phyloP scores from a whole-genome alignment of 768 basidiomycete species.

The Phaeotremella skinneri region DNA sequence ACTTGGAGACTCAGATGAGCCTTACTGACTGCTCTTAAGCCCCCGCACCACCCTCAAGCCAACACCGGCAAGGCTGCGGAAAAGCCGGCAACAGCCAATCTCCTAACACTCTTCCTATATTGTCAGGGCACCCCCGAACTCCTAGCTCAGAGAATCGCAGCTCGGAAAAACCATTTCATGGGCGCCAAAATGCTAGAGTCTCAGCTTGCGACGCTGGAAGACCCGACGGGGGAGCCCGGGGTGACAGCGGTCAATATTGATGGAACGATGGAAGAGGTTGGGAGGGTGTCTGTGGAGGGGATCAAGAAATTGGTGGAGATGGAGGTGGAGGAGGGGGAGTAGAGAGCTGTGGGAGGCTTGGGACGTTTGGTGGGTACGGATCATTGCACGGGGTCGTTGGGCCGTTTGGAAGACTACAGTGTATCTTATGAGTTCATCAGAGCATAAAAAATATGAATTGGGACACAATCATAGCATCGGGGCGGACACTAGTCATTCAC shows the following conservation, averaged over 20 bases:
- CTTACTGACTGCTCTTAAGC: conserved; percentile 18
- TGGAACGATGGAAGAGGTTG: conserved; percentile 34
- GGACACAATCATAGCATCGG: too few species aligned
- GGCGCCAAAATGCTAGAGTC: conserved; percentile 48
- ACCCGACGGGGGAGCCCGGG: conserved; percentile 43
- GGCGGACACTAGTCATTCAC: too few species aligned
- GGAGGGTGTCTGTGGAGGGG: conserved; percentile 29
- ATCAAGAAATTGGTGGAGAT: conserved; percentile 28
- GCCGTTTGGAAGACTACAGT: too few species aligned
- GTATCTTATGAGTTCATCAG: too few species aligned
- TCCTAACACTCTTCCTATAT: conserved; percentile 77
- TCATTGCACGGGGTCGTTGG: neutral
- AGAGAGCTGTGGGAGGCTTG: neutral
- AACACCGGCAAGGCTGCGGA: conserved; percentile 40
- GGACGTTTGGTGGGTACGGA: neutral
- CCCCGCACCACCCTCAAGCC: conserved; percentile 34
- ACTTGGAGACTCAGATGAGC: conserved; percentile 3
- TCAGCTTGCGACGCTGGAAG: conserved; percentile 47
- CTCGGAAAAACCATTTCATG: conserved; percentile 49
- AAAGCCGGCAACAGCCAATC: conserved; percentile 45
- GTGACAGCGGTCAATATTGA: conserved; percentile 45
- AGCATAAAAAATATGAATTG: too few species aligned
- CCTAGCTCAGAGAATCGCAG: conserved; percentile 43
- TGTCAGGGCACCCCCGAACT: conserved; percentile 49
- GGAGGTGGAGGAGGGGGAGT: conserved; percentile 11